Conservation (phyloP, 2,329 filamentous ascomycete genomes). For the Cladosporium austrohemisphaericum region DNA sequence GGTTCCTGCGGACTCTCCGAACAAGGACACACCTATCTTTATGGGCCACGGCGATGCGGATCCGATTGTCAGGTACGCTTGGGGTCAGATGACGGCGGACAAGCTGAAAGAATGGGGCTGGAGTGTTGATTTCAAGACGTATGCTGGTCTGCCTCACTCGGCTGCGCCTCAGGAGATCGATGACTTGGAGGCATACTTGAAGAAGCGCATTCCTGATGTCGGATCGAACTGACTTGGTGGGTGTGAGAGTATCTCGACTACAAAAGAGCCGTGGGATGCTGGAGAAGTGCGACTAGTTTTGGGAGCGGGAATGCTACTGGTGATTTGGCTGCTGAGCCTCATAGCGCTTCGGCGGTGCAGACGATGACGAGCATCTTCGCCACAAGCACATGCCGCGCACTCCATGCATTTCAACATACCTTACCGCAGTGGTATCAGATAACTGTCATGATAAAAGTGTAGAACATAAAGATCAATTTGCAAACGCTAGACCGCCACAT, state of each 20-base stretch:
- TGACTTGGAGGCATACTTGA: conserved; percentile 67
- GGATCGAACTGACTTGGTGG: conserved; percentile 36
- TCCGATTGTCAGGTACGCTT: conserved; percentile 64
- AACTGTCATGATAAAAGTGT: too few relatives aligned
- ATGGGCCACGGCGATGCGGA: conserved; percentile 85
- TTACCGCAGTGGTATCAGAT: too few relatives aligned
- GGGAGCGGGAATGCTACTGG: conserved; percentile 20
- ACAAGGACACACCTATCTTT: conserved; percentile 70
- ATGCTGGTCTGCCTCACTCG: conserved; percentile 72
- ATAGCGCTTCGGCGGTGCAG: conserved; percentile 21
- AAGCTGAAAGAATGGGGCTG: conserved; percentile 66
- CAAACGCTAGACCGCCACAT: too few relatives aligned
- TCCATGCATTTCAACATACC: too few relatives aligned
- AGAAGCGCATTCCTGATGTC: conserved; percentile 49
- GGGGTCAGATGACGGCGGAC: conserved; percentile 65
- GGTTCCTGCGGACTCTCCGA: conserved; percentile 47
- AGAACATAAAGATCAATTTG: too few relatives aligned
- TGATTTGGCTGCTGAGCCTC: conserved; percentile 27
- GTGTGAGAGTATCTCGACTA: conserved; percentile 14
- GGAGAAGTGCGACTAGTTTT: conserved; percentile 29
- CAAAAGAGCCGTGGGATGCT: conserved; percentile 29
- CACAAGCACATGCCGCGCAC: too few relatives aligned
- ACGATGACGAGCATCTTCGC: neutral
- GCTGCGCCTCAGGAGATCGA: conserved; percentile 76
- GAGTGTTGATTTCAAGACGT: conserved; percentile 71